A percentile compares a stretch with the other conserved stretches of the same genome.
These are phyloP conservation scores for Globisporangium nodosum DNA, from an alignment of 352 stramenopile genomes.

Conservation along the genomic window DNA sequence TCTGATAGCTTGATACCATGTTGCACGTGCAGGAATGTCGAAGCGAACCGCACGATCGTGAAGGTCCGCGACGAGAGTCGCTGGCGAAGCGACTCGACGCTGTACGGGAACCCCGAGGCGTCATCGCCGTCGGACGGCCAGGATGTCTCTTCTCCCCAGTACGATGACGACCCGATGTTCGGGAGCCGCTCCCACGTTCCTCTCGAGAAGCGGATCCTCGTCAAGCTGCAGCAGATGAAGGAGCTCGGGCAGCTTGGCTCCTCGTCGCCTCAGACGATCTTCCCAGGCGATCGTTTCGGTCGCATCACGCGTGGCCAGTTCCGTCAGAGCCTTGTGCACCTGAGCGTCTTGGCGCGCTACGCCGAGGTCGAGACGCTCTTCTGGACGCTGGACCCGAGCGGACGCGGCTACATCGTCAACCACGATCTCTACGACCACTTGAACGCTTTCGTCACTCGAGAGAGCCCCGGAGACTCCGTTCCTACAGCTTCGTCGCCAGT, in stretches of 20 bases:
- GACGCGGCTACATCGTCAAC: slow-evolving; percentile 46
- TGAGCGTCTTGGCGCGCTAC: slow-evolving; percentile 56
- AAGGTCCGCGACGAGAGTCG: slow-evolving; percentile 65
- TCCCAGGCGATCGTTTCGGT: slow-evolving; percentile 65
- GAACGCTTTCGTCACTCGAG: slow-evolving; percentile 20
- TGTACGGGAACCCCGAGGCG: slow-evolving; percentile 14
- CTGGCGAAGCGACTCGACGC: slow-evolving; percentile 43
- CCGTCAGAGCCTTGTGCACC: slow-evolving; percentile 61
- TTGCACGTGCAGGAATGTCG: slow-evolving; percentile 35
- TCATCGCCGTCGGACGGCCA: slow-evolving; percentile 1
- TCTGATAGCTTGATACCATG: background rate
- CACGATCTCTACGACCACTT: slow-evolving; percentile 69
- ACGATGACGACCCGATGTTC: slow-evolving; percentile 34
- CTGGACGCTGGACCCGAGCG: slow-evolving; percentile 64
- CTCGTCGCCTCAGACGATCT: slow-evolving; percentile 49
- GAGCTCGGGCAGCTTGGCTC: slow-evolving; percentile 48
- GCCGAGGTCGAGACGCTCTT: slow-evolving; percentile 70
- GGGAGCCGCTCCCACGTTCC: slow-evolving; percentile 15
- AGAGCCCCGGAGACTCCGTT: background rate
- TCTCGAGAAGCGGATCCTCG: slow-evolving; percentile 51
- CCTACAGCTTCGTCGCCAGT: background rate
- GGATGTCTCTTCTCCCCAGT: slow-evolving; percentile 14
- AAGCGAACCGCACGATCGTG: slow-evolving; percentile 57
- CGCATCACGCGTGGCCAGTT: slow-evolving; percentile 68
- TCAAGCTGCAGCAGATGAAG: slow-evolving; percentile 57